phyloP scores from a whole-genome alignment of 1,284 basidiomycete species.

The Lentinula novae-zelandiae region DNA sequence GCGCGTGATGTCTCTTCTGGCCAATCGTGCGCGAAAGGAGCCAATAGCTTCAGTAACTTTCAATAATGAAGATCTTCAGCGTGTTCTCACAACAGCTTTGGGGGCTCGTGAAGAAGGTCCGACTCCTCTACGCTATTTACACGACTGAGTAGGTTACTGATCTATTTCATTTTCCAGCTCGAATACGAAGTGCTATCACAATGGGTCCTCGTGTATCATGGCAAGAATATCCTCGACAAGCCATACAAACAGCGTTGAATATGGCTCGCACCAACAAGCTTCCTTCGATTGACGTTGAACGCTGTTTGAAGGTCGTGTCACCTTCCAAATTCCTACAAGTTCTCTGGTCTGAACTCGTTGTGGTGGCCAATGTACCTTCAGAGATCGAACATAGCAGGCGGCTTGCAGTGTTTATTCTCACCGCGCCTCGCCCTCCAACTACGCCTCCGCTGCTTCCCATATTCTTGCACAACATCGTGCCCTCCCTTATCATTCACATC shows the following conservation, averaged over 20 bases:
- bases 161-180: constrained; percentile 10
- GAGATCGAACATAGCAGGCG: constrained; percentile 57
- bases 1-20: constrained; percentile 48
- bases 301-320: constrained; percentile 51
- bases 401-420: constrained; percentile 61
- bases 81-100: constrained; percentile 39
- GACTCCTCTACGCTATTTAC: constrained; percentile 9
- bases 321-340: constrained; percentile 57
- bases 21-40: constrained; percentile 31
- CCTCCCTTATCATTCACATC: constrained; percentile 50
- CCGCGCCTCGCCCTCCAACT: constrained; percentile 46
- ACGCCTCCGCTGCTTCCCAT: constrained; percentile 66
- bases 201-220: constrained; percentile 27
- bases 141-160: not conserved
- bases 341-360: constrained; percentile 60
- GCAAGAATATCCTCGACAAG: constrained; percentile 45
- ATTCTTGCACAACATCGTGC: constrained; percentile 63
- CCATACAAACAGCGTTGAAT: constrained; percentile 51
- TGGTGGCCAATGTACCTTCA: constrained; percentile 42
- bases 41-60: constrained; percentile 23
- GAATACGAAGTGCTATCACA: constrained; percentile 17
- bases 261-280: constrained; percentile 56
- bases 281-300: constrained; percentile 58
- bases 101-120: constrained; percentile 37
- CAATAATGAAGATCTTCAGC: constrained; percentile 39